Evolutionary conservation across 202 grass and related monocot species (phyloP), one percentile per base, ranked within the genome.

Genomic region (Panicum virgatum): DNA sequence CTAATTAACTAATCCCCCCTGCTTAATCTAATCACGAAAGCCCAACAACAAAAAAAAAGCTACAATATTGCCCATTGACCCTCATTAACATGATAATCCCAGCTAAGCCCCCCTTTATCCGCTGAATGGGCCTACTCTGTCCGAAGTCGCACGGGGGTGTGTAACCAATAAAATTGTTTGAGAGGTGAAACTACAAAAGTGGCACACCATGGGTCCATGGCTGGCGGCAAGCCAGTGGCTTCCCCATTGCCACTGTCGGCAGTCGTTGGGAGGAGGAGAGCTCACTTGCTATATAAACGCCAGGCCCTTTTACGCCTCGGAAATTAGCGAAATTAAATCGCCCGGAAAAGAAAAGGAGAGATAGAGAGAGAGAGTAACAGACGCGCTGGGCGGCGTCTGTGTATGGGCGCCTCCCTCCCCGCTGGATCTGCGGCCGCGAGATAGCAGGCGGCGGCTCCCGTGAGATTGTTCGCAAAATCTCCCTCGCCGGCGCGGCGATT

Each of bases 161-260:
- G 32, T 34, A 4, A 4, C 3, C 3, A 34, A 34, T 34, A 34
- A 34, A 34, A 34, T 34, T 34, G 32, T 34, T 34, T 34, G 32
- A 34, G 32, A 4, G 32, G 32, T 4, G 32, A 34, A 34, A 0
- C 0, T 16, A 58, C 8, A 60, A 89, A 52, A 86, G 0, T 1
- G 59, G 0, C 30, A 77, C n/a, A 71, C 22, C 38, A 50, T n/a
- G n/a, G n/a, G n/a, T n/a, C n/a, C n/a, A n/a, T 52, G 23, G 63
- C 72, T 25, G 12, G 62, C 25, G 57, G 37, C 62, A 3, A 29
- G 9, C 45, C 71, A 48, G 11, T 82, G 30, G 88, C 61, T 52
- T n/a, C 29, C 5, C 2, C 75, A 58, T 29, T 76, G 75, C 75
- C 84, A 80, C 69, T 94, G 92, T 94, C 92, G 92, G 92, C 81